A percentile compares a stretch with the other conserved stretches of the same genome.
Conservation (phyloP, 768 basidiomycete genomes). For the Suillus fuscotomentosus region DNA sequence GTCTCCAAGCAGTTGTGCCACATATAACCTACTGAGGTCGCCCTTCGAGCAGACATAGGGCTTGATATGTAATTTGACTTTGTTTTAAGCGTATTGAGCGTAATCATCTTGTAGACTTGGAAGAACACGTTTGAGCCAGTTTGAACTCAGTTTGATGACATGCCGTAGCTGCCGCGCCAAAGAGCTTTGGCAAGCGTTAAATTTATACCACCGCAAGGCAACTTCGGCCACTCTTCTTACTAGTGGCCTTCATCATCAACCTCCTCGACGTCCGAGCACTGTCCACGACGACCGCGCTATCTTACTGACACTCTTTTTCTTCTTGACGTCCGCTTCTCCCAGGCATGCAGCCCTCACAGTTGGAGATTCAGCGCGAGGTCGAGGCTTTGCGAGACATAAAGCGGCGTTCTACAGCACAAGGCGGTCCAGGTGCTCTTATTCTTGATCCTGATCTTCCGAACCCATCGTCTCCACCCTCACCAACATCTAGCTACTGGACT, state of each 20-base stretch:
- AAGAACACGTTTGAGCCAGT: conserved; percentile 3
- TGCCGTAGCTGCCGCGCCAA: conserved; percentile 8
- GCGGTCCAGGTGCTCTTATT: conserved; percentile 75
- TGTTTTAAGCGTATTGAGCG: neutral
- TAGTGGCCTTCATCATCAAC: conserved; percentile 8
- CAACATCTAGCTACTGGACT: conserved; percentile 54
- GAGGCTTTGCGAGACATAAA: conserved; percentile 82
- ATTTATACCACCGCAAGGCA: conserved; percentile 5
- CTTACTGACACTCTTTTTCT: conserved; percentile 12
- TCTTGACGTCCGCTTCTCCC: conserved; percentile 6
- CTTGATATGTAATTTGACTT: neutral
- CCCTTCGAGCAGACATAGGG: neutral
- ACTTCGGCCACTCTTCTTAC: conserved; percentile 2
- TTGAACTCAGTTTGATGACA: conserved; percentile 8
- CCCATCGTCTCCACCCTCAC: conserved; percentile 58
- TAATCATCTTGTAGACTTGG: neutral
- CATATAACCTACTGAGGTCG: neutral
- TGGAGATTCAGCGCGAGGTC: conserved; percentile 85
- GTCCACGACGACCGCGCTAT: conserved; percentile 11
- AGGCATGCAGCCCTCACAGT: conserved; percentile 71
- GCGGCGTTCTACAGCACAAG: conserved; percentile 74
- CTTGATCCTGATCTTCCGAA: conserved; percentile 92
- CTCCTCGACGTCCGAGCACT: conserved; percentile 9
- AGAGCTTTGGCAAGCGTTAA: neutral
- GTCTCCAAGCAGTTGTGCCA: neutral